These are phyloP conservation scores for Cucurbitaria berberidis DNA, from an alignment of 2,329 filamentous ascomycete species.

Conservation along the genomic window DNA sequence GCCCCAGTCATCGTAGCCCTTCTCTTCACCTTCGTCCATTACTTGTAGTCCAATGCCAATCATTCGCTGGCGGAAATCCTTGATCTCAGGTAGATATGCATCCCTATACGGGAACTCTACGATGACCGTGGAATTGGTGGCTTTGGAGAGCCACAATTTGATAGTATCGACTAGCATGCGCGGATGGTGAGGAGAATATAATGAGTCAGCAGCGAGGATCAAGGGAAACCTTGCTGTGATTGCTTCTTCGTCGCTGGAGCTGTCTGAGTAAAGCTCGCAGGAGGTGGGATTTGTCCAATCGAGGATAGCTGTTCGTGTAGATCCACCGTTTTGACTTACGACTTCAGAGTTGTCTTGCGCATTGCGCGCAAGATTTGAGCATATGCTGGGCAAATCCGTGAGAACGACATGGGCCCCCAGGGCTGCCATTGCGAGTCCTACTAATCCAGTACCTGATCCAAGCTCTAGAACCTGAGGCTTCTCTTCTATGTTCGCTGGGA, in stretches of 20 bases:
- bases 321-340: conserved; percentile 63
- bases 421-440: conserved; percentile 82
- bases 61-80: conserved; percentile 69
- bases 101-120: conserved; percentile 83
- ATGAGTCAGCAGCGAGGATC: conserved; percentile 81
- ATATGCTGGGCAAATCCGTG: conserved; percentile 84
- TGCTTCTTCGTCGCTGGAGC: conserved; percentile 8
- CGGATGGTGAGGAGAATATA: conserved; percentile 88
- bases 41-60: conserved; percentile 57
- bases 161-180: conserved; percentile 74
- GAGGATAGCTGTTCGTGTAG: conserved; percentile 67
- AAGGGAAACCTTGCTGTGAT: conserved; percentile 54
- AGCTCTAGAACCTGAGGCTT: conserved; percentile 69
- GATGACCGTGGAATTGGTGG: conserved; percentile 67
- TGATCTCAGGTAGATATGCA: conserved; percentile 68
- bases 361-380: conserved; percentile 81
- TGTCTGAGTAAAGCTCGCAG: conserved; percentile 25
- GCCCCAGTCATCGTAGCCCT: conserved; percentile 77
- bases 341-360: conserved; percentile 66
- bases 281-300: conserved; percentile 73
- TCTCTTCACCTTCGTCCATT: conserved; percentile 67
- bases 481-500: not conserved
- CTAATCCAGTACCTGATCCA: conserved; percentile 88
- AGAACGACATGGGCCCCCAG: conserved; percentile 72
- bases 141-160: conserved; percentile 66